Base-by-base conservation (phyloP, 306 rosid species). In the Aeschynomene evenia region DNA sequence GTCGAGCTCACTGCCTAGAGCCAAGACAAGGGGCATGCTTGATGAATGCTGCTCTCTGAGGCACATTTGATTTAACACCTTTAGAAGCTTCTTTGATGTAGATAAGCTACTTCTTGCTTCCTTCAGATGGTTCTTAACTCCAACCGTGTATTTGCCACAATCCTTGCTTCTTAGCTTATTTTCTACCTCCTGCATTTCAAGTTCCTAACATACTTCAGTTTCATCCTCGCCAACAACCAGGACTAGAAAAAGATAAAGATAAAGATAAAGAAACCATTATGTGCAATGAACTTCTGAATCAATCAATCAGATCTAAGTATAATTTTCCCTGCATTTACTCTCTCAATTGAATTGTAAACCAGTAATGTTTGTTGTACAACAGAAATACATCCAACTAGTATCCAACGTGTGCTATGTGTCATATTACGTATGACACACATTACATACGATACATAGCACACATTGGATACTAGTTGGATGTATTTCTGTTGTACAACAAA, bases 41-140 rank as follows among this genome's bases (percentile, higher is more conserved):
- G 90, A 69, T 8, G 98, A 72, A 10, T 71, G 81, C 68, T 78
- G 73, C 51, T 82, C 89, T 79, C 88, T 67, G 61, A 74, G 84
- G 62, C 82, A 86, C 63, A 88, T 64, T 61, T 89, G 91, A 62
- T 78, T 83, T 29, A 93, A 56, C 49, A 90, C 89, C 72, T 89
- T 88, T 11, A 93, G 65, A 61, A 93, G 87, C 84, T 93, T 92
- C 78, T 85, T 93, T 0, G 97, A 85, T 53, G 97, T 88, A 12
- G 88, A 74, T 26, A 90, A 65, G 28, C 91, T 87, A 67, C 77
- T 81, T 51, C 89, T 79, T 26, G 91, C 97, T 75, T 88, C 96
- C 83, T 90, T 93, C 71, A 90, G 71, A 54, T 84, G 83, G 28
- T 79, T 75, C 79, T 77, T 89, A 19, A 55, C 74, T 42, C 77